Percentiles rank a stretch among this genome's conserved stretches.
Evolutionary conservation across 495 filamentous ascomycete species (phyloP).

Genomic region (Neurospora tetrasperma): DNA sequence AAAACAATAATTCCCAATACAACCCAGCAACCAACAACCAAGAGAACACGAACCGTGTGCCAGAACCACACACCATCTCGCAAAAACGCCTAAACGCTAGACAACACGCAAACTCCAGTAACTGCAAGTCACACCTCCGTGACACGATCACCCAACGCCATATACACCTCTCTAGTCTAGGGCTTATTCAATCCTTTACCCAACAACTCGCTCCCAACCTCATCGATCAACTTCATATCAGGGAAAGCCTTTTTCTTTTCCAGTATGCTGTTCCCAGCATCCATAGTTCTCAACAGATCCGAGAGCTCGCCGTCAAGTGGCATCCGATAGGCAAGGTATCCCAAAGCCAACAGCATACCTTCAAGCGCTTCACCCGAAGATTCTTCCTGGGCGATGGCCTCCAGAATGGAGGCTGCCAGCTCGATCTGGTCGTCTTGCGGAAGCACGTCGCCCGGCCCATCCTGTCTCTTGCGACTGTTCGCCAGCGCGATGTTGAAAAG

Average conservation of each 20-base stretch:
- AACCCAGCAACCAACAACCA: no score
- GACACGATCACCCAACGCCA: not conserved
- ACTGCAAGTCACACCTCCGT: not conserved
- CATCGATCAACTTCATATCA: constrained; percentile 47
- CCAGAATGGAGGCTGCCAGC: constrained; percentile 62
- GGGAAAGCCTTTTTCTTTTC: constrained; percentile 44
- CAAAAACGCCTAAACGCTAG: not conserved
- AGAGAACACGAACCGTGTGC: not conserved
- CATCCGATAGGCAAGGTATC: constrained; percentile 60
- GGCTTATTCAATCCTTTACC: constrained; percentile 29
- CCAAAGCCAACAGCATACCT: constrained; percentile 62
- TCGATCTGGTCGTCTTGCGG: constrained; percentile 64
- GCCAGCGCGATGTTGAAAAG: constrained; percentile 69
- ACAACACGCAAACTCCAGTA: not conserved
- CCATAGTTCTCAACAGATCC: constrained; percentile 64
- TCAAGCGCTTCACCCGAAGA: constrained; percentile 60
- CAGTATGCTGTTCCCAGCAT: constrained; percentile 48
- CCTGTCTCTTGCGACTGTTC: constrained; percentile 54
- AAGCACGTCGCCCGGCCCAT: constrained; percentile 48
- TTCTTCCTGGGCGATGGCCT: constrained; percentile 60
- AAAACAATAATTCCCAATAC: not conserved
- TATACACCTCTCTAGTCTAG: constrained; percentile 2
- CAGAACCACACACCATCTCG: not conserved
- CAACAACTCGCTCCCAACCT: constrained; percentile 40
- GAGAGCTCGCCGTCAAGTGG: constrained; percentile 58